A percentile compares a stretch with the other conserved stretches of the same genome.
Evolutionary conservation across 805 yeast genomes (phyloP).

Genomic region (Teunomyces kruisii): DNA sequence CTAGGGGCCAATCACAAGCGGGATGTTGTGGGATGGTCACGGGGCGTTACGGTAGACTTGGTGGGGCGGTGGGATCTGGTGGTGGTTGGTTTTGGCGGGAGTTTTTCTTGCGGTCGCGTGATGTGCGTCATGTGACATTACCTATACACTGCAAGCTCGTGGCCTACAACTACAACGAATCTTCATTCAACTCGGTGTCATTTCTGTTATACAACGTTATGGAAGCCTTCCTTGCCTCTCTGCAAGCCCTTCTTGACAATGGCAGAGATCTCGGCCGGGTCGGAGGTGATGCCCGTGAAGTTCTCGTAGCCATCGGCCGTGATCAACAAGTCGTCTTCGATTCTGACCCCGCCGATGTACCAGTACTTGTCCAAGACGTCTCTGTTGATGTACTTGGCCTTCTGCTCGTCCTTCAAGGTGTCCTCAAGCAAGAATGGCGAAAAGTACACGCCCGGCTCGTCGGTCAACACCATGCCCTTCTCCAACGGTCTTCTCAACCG

Average conservation of each 20-base stretch:
- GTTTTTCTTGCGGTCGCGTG: not conserved
- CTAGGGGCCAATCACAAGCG: not conserved
- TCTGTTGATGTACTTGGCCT: conserved; percentile 58
- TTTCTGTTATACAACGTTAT: conserved; percentile 45
- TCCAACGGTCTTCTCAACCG: conserved; percentile 75
- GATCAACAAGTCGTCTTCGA: conserved; percentile 88
- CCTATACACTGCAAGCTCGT: no score
- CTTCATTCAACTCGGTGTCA: no score
- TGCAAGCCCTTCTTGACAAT: conserved; percentile 72
- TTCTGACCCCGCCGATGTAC: conserved; percentile 95
- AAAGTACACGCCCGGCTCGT: conserved; percentile 94
- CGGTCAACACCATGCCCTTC: conserved; percentile 83
- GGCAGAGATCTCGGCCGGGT: conserved; percentile 75
- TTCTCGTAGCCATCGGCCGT: conserved; percentile 78
- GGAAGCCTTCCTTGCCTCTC: conserved; percentile 65
- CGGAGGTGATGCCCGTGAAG: conserved; percentile 79
- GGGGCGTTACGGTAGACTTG: not conserved
- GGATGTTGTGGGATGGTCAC: not conserved
- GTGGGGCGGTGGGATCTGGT: not conserved
- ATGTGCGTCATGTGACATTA: not conserved
- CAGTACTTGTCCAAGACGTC: conserved; percentile 73
- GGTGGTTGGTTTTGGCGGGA: conserved; percentile 1
- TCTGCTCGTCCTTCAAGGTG: conserved; percentile 47
- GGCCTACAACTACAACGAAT: no score
- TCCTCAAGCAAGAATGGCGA: conserved; percentile 77